phyloP scores from a whole-genome alignment of 768 basidiomycete species.

The Suillus fuscotomentosus region DNA sequence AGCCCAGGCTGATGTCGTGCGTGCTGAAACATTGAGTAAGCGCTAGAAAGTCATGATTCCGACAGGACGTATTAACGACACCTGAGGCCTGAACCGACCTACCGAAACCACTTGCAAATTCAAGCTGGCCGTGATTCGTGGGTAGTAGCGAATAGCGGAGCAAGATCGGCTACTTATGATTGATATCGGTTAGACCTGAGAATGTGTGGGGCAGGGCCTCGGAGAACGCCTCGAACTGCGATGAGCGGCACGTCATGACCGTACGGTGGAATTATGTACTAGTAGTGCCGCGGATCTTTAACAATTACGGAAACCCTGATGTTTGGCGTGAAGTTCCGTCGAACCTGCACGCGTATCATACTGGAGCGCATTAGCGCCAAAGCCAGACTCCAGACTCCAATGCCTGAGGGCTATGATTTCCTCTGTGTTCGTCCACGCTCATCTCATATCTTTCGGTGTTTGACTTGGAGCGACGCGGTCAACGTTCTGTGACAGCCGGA shows the following conservation, averaged over 20 bases:
- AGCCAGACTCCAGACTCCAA: too few relatives aligned
- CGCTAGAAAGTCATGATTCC: too few relatives aligned
- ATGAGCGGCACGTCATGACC: not conserved
- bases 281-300: not conserved
- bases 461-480: not conserved
- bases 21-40: not conserved
- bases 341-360: not conserved
- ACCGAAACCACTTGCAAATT: not conserved
- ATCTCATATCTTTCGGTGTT: not conserved
- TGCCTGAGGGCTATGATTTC: not conserved
- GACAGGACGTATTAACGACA: not conserved
- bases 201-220: not conserved
- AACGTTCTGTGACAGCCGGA: not conserved
- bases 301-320: not conserved
- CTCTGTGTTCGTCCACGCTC: not conserved
- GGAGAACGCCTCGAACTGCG: not conserved
- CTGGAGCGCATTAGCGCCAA: not conserved
- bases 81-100: not conserved
- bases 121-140: not conserved
- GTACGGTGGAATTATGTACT: not conserved
- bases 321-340: not conserved
- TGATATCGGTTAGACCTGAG: not conserved
- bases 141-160: not conserved
- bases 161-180: not conserved
- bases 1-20: not conserved